Conservation (phyloP, 148 eudicot genomes). For the Salicornia ramosissima region DNA sequence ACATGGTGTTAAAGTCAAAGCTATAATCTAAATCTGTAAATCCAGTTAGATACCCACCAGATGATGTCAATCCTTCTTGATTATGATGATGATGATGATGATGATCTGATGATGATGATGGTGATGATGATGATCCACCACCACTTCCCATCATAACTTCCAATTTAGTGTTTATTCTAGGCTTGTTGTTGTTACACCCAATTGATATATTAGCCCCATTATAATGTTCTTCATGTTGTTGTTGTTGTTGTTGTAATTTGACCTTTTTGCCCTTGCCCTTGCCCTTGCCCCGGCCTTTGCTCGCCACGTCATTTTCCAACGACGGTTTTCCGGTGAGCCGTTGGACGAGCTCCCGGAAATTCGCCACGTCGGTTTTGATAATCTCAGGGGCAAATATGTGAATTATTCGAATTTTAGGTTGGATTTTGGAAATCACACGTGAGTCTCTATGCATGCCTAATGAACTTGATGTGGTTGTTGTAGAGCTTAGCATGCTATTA, state of each 20-base stretch:
- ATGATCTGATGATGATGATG: constrained; percentile 14
- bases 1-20: constrained; percentile 37
- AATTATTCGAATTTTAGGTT: constrained; percentile 71
- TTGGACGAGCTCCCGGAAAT: constrained; percentile 66
- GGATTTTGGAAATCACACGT: constrained; percentile 42
- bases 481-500: constrained; percentile 9
- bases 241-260: background rate
- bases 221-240: no score
- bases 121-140: constrained; percentile 22
- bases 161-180: constrained; percentile 20
- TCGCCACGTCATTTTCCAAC: background rate
- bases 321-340: constrained; percentile 70
- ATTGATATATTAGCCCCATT: background rate
- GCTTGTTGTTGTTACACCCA: constrained; percentile 4
- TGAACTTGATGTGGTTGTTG: constrained; percentile 27
- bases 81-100: constrained; percentile 2
- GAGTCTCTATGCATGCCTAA: constrained; percentile 53
- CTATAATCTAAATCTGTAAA: constrained; percentile 54
- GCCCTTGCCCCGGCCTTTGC: constrained; percentile 1
- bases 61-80: constrained; percentile 21
- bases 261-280: constrained; percentile 15
- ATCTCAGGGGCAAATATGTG: constrained; percentile 77
- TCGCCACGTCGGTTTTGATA: constrained; percentile 62
- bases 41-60: constrained; percentile 46
- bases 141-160: constrained; percentile 21